These are phyloP conservation scores for Sclerotinia subarctica DNA, from an alignment of 2,329 filamentous ascomycete genomes.

Conservation along the genomic window DNA sequence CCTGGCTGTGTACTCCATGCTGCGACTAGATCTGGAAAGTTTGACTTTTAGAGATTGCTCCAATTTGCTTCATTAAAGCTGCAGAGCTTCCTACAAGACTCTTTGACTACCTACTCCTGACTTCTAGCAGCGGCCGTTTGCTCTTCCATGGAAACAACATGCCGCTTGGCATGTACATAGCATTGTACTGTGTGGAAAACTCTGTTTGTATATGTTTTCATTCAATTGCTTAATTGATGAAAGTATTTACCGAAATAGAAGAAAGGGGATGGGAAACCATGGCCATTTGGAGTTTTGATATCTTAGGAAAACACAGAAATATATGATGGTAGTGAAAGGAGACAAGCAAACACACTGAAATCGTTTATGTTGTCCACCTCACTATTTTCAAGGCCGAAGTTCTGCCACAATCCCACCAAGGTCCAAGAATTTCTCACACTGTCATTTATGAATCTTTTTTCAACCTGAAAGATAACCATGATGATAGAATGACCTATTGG, in stretches of 20 bases:
- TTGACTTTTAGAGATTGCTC: neutral
- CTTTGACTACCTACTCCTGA: neutral
- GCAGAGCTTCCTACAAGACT: neutral
- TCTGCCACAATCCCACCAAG: neutral
- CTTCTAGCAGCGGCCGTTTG: neutral
- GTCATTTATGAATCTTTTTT: neutral
- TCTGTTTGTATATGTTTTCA: neutral
- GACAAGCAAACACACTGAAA: too few relatives aligned
- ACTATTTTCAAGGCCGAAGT: neutral
- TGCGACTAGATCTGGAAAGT: neutral
- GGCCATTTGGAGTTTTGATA: neutral
- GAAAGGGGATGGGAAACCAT: too few relatives aligned
- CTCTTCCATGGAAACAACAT: neutral
- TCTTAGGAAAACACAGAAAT: neutral
- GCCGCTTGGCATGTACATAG: neutral
- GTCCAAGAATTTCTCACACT: too few relatives aligned
- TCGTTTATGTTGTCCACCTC: too few relatives aligned
- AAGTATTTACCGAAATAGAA: neutral
- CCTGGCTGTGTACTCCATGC: neutral
- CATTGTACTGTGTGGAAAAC: neutral
- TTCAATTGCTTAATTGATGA: neutral
- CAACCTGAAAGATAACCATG: neutral
- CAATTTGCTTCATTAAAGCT: neutral
- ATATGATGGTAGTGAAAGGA: neutral
- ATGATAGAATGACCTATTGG: neutral